Base-by-base conservation (phyloP, 179 eudicot genomes). In the Sideroxylon spinosum region DNA sequence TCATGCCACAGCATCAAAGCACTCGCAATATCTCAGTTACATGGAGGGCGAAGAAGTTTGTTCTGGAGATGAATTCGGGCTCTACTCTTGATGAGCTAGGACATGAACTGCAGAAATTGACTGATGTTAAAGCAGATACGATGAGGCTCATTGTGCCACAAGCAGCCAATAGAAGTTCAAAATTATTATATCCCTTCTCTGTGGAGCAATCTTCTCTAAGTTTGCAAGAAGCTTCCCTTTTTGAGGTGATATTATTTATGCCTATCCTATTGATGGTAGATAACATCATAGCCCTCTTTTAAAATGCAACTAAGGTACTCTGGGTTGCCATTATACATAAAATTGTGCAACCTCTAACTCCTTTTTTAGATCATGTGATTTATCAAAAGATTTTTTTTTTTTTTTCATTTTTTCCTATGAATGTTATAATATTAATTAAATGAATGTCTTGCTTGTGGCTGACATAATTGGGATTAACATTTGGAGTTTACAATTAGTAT, bases 41-140 rank as follows among this genome's bases (percentile, higher is more conserved):
- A 69, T 94, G 97, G 98, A 89, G 96, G 85, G 95, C 90, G 70
- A 88, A 83, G 74, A 91, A 85, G 79, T 83, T 87, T 71, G 48
- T 75, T 73, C 48, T 90, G 72, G 86, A 85, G 81, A 83, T 90
- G 80, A 84, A 87, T 81, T 78, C 86, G 50, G 83, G 78, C 78
- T 87, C 92, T 63, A 82, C 90, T 67, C 86, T 93, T 23, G 80
- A 82, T 80, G 92, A 89, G 73, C 80, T 95, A 67, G 98, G 95
- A 55, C 81, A 83, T 23, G 85, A 89, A 73, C 82, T 95, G 71
- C 93, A 75, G 79, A 86, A 80, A 62, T 85, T 93, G 82, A 88
- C 97, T 20, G 81, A 82, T 82, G 91, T 90, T 71, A 83, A 84
- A 85, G 87, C 86, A 52, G 90, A 93, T 83, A 91, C 98, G 7